These are phyloP conservation scores for Berkeleyomyces basicola DNA, from an alignment of 2,329 filamentous ascomycete species.

Conservation along the genomic window DNA sequence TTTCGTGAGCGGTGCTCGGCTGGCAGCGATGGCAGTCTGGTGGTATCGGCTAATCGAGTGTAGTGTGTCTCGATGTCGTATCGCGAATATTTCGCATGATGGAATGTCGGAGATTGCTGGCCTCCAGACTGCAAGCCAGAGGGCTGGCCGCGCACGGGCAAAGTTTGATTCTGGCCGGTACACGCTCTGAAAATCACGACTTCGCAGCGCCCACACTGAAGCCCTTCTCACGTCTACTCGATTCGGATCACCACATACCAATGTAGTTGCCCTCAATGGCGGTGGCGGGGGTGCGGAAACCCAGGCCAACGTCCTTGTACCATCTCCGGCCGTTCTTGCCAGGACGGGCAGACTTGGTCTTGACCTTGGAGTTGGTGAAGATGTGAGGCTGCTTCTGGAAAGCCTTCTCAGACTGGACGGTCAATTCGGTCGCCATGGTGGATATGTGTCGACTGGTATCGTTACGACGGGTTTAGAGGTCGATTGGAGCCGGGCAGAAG, in stretches of 20 bases:
- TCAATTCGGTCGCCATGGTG: slow-evolving; percentile 93
- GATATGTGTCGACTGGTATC: slow-evolving; percentile 15
- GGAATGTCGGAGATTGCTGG: neutral
- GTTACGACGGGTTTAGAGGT: slow-evolving; percentile 13
- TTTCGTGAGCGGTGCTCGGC: neutral
- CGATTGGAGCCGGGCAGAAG: slow-evolving; percentile 11
- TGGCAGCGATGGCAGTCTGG: neutral
- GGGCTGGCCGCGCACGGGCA: neutral
- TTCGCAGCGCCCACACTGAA: neutral
- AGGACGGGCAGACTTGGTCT: slow-evolving; percentile 66
- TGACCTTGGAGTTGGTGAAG: slow-evolving; percentile 95
- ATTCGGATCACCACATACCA: slow-evolving; percentile 46
- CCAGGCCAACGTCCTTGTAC: slow-evolving; percentile 99
- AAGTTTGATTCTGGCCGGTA: neutral
- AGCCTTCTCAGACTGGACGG: slow-evolving; percentile 99
- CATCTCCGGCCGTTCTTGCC: slow-evolving; percentile 85
- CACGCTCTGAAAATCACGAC: neutral
- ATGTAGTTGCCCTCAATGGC: slow-evolving; percentile 99
- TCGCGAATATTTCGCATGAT: neutral
- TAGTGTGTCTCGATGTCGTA: neutral
- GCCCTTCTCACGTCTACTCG: neutral
- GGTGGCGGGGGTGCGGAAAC: slow-evolving; percentile 95
- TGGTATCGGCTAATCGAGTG: neutral
- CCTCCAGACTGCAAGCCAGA: neutral
- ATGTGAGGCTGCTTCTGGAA: slow-evolving; percentile 99